Percentiles rank a stretch among this genome's conserved stretches.
Conservation (phyloP, 31 red algal species). For the Bonnemaisonia californica region DNA sequence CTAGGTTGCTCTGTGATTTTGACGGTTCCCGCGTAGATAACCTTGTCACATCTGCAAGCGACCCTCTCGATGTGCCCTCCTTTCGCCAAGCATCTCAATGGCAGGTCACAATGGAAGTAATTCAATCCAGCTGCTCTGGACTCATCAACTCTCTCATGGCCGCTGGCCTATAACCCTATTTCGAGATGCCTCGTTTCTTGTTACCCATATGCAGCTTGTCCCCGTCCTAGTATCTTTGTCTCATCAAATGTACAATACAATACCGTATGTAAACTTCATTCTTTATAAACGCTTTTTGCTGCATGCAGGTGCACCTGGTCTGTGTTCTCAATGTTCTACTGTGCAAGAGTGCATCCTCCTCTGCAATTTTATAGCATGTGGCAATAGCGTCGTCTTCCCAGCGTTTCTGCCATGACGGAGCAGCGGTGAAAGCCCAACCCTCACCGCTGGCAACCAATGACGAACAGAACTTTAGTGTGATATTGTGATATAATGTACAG, state of each 20-base stretch:
- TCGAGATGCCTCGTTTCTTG: too few relatives aligned
- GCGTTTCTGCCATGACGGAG: too few relatives aligned
- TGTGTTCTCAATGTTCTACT: too few relatives aligned
- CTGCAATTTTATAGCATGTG: too few relatives aligned
- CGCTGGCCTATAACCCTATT: constrained; percentile 21
- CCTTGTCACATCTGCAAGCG: neutral
- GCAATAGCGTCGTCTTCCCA: too few relatives aligned
- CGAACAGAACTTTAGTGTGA: neutral
- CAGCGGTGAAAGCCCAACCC: neutral
- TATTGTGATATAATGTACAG: neutral
- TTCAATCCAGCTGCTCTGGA: constrained; percentile 30
- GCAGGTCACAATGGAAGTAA: constrained; percentile 36
- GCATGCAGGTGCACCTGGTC: too few relatives aligned
- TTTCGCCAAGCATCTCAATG: constrained; percentile 1
- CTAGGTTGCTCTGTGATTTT: constrained; percentile 58
- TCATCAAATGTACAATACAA: too few relatives aligned
- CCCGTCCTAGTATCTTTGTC: too few relatives aligned
- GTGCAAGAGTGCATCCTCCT: too few relatives aligned
- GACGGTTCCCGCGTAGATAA: constrained; percentile 15
- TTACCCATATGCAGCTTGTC: too few relatives aligned
- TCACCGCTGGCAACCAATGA: neutral
- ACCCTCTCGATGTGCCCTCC: constrained; percentile 41
- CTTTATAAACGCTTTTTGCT: too few relatives aligned
- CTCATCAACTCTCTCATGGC: constrained; percentile 41
- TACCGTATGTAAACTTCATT: too few relatives aligned